Base-by-base conservation (phyloP, 2,329 filamentous ascomycete species). In the Verticillium albo-atrum region DNA sequence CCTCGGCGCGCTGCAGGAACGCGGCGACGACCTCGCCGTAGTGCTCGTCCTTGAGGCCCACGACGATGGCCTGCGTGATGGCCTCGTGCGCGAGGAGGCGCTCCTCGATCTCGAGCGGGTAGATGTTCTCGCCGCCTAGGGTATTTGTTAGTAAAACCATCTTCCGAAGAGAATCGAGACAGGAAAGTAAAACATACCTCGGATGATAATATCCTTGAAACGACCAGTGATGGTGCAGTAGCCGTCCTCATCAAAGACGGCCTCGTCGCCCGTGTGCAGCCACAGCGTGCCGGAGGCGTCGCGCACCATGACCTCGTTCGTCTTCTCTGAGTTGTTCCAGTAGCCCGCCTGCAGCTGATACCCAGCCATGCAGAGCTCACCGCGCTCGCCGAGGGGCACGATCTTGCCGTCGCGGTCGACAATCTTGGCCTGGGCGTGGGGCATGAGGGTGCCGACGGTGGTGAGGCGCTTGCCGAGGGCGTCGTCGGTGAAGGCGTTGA, bases 131-230 rank as follows among this genome's bases (percentile, higher is more conserved):
- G 54, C 89, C 89, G 58, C 88, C 85, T 82, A 55, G 15, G 2
- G 10, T 25, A 30, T 60, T 23, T 54, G 60, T 58, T 51, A n/a
- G n/a, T n/a, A n/a, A n/a, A n/a, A n/a, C n/a, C n/a, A n/a, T n/a
- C n/a, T n/a, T n/a, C n/a, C 42, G 42, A 20, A 17, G 47, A 51
- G 26, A 26, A 14, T 15, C n/a, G 10, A 9, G 7, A 20, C 26
- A 34, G 20, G 32, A 34, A 55, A 57, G 37, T 15, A 3, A 23
- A 54, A 58, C 75, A 57, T 66, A 80, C 86, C 89, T 66, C 89
- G 79, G 61, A 92, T 92, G 60, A 92, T 91, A 35, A 92, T 91
- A 61, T 92, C 89, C 75, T 92, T 92, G 74, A 91, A 90, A 23
- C 89, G 79, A 1, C 89, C 89, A 0, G 89, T 92, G 65, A 92